Conservation (phyloP, 305 asterid genomes). For the Solanum chacoense region DNA sequence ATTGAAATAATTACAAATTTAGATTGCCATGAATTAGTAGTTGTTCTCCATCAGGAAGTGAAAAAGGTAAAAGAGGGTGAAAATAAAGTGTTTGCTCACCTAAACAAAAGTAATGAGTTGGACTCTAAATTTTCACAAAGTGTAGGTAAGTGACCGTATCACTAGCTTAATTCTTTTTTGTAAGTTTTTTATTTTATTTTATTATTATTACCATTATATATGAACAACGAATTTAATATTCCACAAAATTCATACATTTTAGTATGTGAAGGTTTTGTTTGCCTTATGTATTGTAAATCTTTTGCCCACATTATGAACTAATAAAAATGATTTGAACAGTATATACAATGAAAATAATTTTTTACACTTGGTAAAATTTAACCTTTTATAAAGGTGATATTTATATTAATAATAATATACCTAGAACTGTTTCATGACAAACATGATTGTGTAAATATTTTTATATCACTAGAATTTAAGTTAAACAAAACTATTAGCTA, state of each 20-base stretch:
- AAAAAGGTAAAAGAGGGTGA: background rate
- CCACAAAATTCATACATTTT: background rate
- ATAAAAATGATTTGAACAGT: too few relatives aligned
- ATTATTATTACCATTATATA: background rate
- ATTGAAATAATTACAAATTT: background rate
- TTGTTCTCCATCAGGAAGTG: background rate
- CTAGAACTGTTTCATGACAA: background rate
- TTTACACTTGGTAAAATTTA: background rate
- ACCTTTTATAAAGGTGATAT: background rate
- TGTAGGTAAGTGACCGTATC: background rate
- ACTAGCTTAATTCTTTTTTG: background rate
- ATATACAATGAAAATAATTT: too few relatives aligned
- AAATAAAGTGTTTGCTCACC: background rate
- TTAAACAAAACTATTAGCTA: background rate
- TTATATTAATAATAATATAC: background rate
- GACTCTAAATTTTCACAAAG: background rate
- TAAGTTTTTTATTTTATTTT: background rate
- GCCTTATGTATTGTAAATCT: background rate
- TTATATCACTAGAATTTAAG: background rate
- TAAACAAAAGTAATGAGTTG: background rate
- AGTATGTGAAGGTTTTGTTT: background rate
- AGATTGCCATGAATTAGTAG: background rate
- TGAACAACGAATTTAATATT: background rate
- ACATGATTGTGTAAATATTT: background rate
- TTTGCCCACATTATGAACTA: background rate